Base-by-base conservation (phyloP, 2,329 filamentous ascomycete genomes). In the Monilinia vaccinii-corymbosi region DNA sequence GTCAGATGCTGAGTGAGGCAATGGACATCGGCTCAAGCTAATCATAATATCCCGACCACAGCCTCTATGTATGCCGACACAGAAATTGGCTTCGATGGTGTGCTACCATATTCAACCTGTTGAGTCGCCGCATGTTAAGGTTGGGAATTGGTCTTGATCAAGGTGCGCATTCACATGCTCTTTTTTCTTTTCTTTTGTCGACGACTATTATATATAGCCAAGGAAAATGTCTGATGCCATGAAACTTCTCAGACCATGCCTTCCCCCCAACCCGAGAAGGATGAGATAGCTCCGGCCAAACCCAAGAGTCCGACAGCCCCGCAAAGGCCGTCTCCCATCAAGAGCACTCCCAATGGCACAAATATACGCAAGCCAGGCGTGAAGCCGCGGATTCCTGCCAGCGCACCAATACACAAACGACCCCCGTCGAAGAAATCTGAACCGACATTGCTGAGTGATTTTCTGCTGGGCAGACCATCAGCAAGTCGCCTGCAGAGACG, bases 401-500 rank as follows among this genome's bases (percentile, higher is more conserved):
- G 65, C 36, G 69, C 66, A 16, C 69, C 70, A n/a, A 65, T 62
- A 25, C 64, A 65, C 38, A 50, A 65, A 38, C 65, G 61, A 56
- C 52, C 61, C 14, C 60, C 51, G 6, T 36, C 47, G 18, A 71
- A 66, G 62, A 71, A 64, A 55, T 32, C 63, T 11, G 75, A 78
- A 58, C 77, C 77, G 14, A 82, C 78, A 2, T 72, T 85, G 5
- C 74, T 85, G 10, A 73, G 74, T 38, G 82, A 85, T 70, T 85
- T 85, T 68, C 74, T 85, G 44, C 73, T 81, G 28, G 82, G 82
- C 16, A 77, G 81, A 23, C 82, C 78, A 2, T 79, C 81, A 11
- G 77, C 82, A 3, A 78, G 79, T n/a, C 78, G 83, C 32, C 9
- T 36, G 34, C 76, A 52, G 32, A 77, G 81, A 64, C 77, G 83